Base-by-base conservation (phyloP, 805 yeast species). In the Metschnikowia picachoensis region DNA sequence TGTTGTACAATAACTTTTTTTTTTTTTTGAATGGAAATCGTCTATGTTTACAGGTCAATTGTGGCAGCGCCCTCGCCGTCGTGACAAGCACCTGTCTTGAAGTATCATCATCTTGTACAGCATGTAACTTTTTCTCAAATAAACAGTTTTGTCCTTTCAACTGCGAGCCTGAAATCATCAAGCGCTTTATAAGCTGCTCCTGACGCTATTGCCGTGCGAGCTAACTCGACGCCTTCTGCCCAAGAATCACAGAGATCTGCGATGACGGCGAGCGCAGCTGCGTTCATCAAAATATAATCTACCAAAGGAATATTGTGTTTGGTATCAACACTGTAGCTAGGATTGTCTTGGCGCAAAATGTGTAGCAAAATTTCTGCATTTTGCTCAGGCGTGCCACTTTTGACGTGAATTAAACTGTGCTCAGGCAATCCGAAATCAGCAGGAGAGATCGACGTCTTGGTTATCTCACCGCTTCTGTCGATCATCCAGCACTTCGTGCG, bases 221-320 rank as follows among this genome's bases (percentile, higher is more conserved):
- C 98, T 17, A 81, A 58, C 44, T 67, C 70, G 4, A 88, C 92
- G 28, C 98, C 99, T 8, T 80, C 75, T 47, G 73, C 77, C 94
- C 95, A 94, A 55, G 76, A 67, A 20, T 62, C 63, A 2, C 89
- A 82, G 8, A 72, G 61, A 2, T 95, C 96, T 11, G 85, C 76
- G 20, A 90, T 80, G 29, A 85, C 87, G 1, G 92, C 91, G 47
- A 94, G 69, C 0, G 96, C 96, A 3, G 91, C 91, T 16, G 95
- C 76, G 64, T 94, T 94, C 76, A 94, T 66, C 47, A 92, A 64
- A n/a, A 94, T 94, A 67, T 91, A 94, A 66, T 94, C 97, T 42
- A 83, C 81, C 13, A 91, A 67, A 3, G 98, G 87, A 43, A 72
- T 74, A 55, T 68, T 68, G 28, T 49, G 48, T 30, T 60, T 60